Evolutionary conservation across 129 eudicot genomes (phyloP), one percentile per base, ranked within the genome.

Genomic region (Deinandra increscens): DNA sequence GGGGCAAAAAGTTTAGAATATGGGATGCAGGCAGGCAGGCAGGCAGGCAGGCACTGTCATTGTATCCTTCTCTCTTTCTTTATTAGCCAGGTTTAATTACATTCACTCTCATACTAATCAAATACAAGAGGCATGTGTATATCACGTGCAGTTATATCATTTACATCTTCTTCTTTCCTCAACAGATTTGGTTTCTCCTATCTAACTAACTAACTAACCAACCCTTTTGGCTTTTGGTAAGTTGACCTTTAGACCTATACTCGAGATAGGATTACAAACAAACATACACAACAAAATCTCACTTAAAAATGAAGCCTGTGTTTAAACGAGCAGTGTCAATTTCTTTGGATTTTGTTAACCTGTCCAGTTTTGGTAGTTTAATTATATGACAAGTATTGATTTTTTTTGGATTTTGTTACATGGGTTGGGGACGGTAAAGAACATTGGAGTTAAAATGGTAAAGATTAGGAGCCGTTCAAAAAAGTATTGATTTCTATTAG

Each of bases 51-150:
- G 31, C n/a, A 5, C 4, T 67, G 17, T 31, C 2, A 19, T 75
- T 86, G 84, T 84, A 86, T 78, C 80, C 70, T 75, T 87, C 83
- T 82, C 74, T 79, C 73, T 71, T 80, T 26, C 72, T 78, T 81
- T 69, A 69, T 34, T 75, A 83, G 85, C 84, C 77, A 82, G 93
- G 73, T 80, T 81, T 89, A 68, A 84, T 82, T 81, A 73, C 81
- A 75, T 68, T 76, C 67, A 73, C 81, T 75, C 58, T 63, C 50
- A 79, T 59, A 84, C 78, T 64, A 77, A 51, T 70, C 72, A 80
- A 58, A 46, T 61, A 61, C 79, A 70, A 34, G 48, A 64, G 71
- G 39, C 69, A 36, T 78, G 82, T 79, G 70, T 82, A 11, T 20
- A 20, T 22, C 71, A 45, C 61, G 6, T 19, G 36, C 74, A 71